phyloP scores from a whole-genome alignment of 495 filamentous ascomycete genomes.

The Penicillium bialowiezense region DNA sequence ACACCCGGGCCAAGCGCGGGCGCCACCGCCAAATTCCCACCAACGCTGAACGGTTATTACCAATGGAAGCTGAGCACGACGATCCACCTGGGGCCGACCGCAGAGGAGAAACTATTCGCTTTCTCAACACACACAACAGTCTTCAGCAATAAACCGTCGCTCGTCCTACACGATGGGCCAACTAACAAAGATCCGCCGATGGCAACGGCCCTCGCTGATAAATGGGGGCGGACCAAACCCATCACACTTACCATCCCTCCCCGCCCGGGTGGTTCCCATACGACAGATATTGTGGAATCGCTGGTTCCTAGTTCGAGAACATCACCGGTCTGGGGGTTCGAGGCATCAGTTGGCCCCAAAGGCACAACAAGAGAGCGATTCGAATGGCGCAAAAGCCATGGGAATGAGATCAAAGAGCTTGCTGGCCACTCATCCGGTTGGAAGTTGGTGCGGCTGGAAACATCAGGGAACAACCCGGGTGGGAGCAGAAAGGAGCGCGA shows the following conservation, averaged over 20 bases:
- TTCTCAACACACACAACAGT: conserved; percentile 2
- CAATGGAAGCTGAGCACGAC: conserved; percentile 13
- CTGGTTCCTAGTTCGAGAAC: not conserved
- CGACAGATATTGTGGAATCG: not conserved
- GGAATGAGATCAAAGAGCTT: conserved; percentile 17
- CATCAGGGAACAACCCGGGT: not conserved
- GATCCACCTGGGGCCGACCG: conserved; percentile 16
- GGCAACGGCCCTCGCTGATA: not conserved
- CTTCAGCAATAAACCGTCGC: not conserved
- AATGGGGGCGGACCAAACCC: conserved; percentile 3
- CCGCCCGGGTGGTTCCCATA: not conserved
- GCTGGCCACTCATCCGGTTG: conserved; percentile 9
- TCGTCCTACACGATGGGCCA: conserved; percentile 9
- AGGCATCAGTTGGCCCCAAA: conserved; percentile 1
- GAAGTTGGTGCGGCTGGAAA: conserved; percentile 13
- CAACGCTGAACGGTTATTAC: conserved; percentile 17
- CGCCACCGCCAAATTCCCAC: conserved; percentile 12
- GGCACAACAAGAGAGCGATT: conserved; percentile 7
- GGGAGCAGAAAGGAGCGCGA: conserved; percentile 14
- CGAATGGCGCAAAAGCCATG: conserved; percentile 14
- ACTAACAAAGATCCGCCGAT: conserved; percentile 5
- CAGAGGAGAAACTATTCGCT: conserved; percentile 13
- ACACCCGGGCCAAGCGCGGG: not conserved
- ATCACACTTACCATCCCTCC: not conserved
- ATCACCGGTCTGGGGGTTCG: conserved; percentile 6